Evolutionary conservation across 2,329 filamentous ascomycete genomes (phyloP), one percentile per base, ranked within the genome.

Genomic region (Penicillium sp.): DNA sequence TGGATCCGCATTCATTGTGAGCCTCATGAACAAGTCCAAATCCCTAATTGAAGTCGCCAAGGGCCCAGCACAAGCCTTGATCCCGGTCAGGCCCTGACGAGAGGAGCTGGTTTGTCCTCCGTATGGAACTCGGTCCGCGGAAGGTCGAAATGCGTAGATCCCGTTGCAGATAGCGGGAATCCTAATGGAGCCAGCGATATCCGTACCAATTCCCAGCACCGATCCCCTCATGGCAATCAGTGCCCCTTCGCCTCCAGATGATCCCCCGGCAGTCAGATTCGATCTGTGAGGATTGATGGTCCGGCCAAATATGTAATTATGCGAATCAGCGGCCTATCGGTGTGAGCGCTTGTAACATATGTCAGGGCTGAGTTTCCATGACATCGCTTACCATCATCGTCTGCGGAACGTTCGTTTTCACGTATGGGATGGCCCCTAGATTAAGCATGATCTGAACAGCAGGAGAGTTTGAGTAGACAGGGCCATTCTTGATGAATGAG

Each of bases 61-160:
- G 0, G 63, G 63, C 1, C 61, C 63, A 5, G 57, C 53, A 9
- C 53, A 53, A 3, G 61, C 19, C 5, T 42, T 48, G 9, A 65
- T 60, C 2, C 61, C 59, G 0, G 52, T 30, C 11, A 61, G 19
- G 0, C 57, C 62, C 0, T 38, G 28, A 0, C 60, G 55, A 3
- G 27, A 48, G 2, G 55, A 40, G 8, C 44, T 52, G 3, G 59
- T 57, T 52, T 80, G 78, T 0, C 76, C 75, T 3, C 75, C 75
- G 50, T 75, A 79, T 0, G 77, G 77, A 1, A 80, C 63, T 2
- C 80, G 66, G 19, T 68, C 65, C 4, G 61, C 63, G 14, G 11
- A n/a, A 33, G 30, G 30, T n/a, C 13, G 11, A n/a, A 33, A 33
- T 5, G 11, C 30, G 6, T 64, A 64, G 1, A 60, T 57, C 1